Base-by-base conservation (phyloP, 2,329 filamentous ascomycete species). In the Leptographium galeiforme region DNA sequence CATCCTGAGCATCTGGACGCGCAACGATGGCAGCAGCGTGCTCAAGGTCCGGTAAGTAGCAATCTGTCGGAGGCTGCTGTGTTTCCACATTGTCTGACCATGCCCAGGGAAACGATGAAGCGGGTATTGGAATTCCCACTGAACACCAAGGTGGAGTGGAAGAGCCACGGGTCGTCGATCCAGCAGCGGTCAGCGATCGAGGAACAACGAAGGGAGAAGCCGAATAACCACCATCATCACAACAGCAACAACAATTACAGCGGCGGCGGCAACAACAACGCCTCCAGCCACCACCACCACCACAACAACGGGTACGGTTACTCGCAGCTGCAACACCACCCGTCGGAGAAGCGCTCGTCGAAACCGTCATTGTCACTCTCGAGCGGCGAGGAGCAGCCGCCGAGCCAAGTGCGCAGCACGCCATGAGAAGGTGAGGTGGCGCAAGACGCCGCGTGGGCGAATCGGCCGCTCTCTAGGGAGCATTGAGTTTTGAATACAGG, bases 1-100 rank as follows among this genome's bases (percentile, higher is more conserved):
- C 66, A 94, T 97, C 57, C 78, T 98, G 68, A 96, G 89, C 71
- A 89, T 98, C 65, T 98, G 93, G 93, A 95, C 90, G 53, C 87
- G 89, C 68, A 93, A 88, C 62, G 88, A 95, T 64, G 91, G 89
- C 46, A 89, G 89, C 58, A 84, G 89, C 63, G 94, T 96, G 68
- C 85, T 97, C 62, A 96, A 95, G 75, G 95, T 98, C 64, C 84
- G 91, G 86, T 95, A 79, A 61, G 82, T 69, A 43, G 14, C 12
- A 18, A 30, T 8, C n/a, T 36, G 18, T 33, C 5, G 10, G 11
- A 11, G 11, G 5, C 36, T 19, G 62, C 65, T 46, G 63, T 64
- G 34, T 50, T 16, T 1, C 44, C 46, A n/a, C 41, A 53, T 38
- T 8, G 47, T 6, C 32, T 47, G 8, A 43, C 18, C 30, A 25